phyloP scores from a whole-genome alignment of 208 protist genomes.

The Porcisia hertigi region DNA sequence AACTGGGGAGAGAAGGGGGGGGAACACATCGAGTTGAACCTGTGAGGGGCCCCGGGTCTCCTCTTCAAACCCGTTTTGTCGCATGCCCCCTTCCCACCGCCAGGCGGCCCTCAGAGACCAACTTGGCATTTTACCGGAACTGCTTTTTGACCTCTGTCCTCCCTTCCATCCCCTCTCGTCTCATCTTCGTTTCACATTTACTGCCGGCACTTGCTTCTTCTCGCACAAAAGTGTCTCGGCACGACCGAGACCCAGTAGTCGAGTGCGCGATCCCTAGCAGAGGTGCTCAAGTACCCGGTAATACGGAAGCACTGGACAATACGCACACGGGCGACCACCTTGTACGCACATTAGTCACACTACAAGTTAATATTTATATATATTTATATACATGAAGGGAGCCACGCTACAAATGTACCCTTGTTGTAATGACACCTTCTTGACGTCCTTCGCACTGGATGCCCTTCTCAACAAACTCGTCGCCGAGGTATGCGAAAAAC shows the following conservation, averaged over 20 bases:
- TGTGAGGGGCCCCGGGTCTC: too few relatives aligned
- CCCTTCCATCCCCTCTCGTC: background rate
- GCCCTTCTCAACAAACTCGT: conserved; percentile 31
- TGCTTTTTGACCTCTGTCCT: too few relatives aligned
- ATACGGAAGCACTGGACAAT: background rate
- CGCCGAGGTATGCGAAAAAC: conserved; percentile 27
- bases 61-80: too few relatives aligned
- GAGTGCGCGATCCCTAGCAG: background rate
- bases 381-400: background rate
- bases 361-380: background rate
- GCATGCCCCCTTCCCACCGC: too few relatives aligned
- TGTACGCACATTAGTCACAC: too few relatives aligned
- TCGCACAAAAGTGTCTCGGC: background rate
- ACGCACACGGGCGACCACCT: background rate
- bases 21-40: too few relatives aligned
- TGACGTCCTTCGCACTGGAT: conserved; percentile 32
- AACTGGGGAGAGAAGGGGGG: too few relatives aligned
- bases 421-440: conserved; percentile 28
- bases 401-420: conserved; percentile 18
- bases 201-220: background rate
- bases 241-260: background rate
- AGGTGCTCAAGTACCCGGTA: background rate
- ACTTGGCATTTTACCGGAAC: too few relatives aligned
- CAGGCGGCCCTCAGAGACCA: too few relatives aligned
- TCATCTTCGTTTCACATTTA: background rate